Evolutionary conservation across 192 early-diverging fungal species (phyloP).

Genomic region (Mortierella alpina): DNA sequence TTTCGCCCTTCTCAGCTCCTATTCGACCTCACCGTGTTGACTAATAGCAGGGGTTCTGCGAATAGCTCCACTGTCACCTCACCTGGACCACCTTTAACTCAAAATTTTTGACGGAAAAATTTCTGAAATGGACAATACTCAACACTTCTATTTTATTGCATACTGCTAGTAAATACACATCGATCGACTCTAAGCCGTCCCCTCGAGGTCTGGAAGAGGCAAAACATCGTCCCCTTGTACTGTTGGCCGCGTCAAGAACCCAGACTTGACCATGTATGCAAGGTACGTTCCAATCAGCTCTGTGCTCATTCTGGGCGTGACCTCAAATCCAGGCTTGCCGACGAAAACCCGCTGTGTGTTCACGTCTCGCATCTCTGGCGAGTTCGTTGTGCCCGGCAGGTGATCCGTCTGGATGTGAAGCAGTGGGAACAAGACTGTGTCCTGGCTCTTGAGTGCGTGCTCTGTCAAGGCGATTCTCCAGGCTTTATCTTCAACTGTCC

Average conservation of each 20-base stretch:
- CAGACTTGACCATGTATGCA: constrained; percentile 90
- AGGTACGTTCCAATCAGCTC: constrained; percentile 82
- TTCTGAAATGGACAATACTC: no score
- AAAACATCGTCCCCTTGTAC: constrained; percentile 17
- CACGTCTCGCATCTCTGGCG: constrained; percentile 83
- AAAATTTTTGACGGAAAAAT: no score
- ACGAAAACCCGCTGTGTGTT: constrained; percentile 69
- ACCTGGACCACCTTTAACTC: no score
- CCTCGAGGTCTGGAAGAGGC: constrained; percentile 41
- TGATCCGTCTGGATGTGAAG: constrained; percentile 98
- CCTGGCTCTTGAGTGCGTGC: constrained; percentile 79
- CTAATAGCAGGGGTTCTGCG: no score
- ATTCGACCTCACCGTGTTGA: no score
- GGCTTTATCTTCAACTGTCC: constrained; percentile 87
- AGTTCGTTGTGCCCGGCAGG: constrained; percentile 92
- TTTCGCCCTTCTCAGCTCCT: no score
- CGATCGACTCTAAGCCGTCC: constrained; percentile 13
- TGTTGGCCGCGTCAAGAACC: constrained; percentile 71
- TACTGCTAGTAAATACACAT: no score
- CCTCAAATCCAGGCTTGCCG: constrained; percentile 27
- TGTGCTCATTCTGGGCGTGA: constrained; percentile 64
- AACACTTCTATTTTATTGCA: no score
- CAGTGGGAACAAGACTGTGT: constrained; percentile 93
- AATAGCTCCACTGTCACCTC: no score
- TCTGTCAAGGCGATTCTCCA: constrained; percentile 96